Percentiles rank a stretch among this genome's conserved stretches.
Conservation (phyloP, 208 protist genomes). For the Leishmania lainsoni region DNA sequence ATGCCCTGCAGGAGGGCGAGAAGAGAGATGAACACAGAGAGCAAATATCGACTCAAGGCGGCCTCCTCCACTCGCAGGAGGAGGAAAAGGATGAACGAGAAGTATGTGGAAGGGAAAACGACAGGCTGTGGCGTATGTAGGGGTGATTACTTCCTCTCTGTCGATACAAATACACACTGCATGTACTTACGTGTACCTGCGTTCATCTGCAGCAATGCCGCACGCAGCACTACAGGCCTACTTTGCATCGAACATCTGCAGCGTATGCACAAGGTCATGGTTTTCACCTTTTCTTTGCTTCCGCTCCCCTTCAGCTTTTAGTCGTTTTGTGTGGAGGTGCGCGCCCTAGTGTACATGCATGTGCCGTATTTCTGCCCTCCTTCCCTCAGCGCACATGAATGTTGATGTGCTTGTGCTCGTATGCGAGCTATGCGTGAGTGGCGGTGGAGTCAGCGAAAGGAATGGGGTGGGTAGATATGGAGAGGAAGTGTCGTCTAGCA, state of each 20-base stretch:
- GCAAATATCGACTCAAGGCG: not conserved
- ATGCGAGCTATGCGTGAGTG: not conserved
- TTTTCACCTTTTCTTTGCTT: not conserved
- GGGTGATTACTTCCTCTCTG: not conserved
- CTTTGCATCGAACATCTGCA: not conserved
- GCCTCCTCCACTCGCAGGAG: not conserved
- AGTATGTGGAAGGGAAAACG: not conserved
- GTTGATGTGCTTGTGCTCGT: not conserved
- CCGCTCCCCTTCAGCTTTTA: slow-evolving; percentile 9
- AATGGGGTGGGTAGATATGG: not conserved
- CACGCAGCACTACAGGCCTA: not conserved
- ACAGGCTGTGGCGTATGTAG: not conserved
- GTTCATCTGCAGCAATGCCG: not conserved
- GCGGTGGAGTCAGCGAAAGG: not conserved
- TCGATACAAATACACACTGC: not conserved
- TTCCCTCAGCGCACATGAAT: not conserved
- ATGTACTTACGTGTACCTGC: not conserved
- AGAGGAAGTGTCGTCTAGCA: not conserved
- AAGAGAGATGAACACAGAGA: not conserved
- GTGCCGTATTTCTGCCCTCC: not conserved
- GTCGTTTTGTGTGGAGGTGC: not conserved
- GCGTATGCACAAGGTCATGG: no score
- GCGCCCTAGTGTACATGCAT: not conserved
- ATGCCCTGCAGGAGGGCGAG: not conserved
- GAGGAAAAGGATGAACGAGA: no score